Evolutionary conservation across 345 rosid genomes (phyloP).

Genomic region (Hypericum androsaemum): DNA sequence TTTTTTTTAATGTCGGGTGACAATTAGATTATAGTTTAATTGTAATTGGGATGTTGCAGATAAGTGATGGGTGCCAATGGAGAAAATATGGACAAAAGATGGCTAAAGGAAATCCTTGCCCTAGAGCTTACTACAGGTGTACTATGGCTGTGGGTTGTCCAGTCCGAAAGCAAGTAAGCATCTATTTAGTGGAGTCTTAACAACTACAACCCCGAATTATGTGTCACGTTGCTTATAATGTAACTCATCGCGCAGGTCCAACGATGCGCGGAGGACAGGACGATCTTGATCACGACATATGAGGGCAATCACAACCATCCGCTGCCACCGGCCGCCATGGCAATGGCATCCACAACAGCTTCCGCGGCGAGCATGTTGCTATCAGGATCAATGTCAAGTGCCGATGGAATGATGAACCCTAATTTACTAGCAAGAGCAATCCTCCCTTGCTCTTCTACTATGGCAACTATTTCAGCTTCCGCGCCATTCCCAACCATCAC

Average conservation of each 20-base stretch:
- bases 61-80: conserved; percentile 94
- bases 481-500: conserved; percentile 96
- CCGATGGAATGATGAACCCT: conserved; percentile 78
- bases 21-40: background rate
- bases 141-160: conserved; percentile 93
- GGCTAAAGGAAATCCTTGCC: conserved; percentile 98
- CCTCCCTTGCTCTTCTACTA: conserved; percentile 72
- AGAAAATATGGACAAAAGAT: conserved; percentile 97
- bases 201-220: background rate
- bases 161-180: conserved; percentile 81
- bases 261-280: conserved; percentile 83
- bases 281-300: conserved; percentile 81
- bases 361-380: conserved; percentile 88
- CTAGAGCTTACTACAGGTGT: conserved; percentile 94
- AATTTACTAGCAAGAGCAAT: conserved; percentile 78
- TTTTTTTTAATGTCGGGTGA: background rate
- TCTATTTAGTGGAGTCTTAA: background rate
- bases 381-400: conserved; percentile 88
- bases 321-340: conserved; percentile 80
- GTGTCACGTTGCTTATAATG: background rate
- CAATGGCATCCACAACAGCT: conserved; percentile 89
- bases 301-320: conserved; percentile 97
- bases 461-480: conserved; percentile 97
- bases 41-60: conserved; percentile 21
- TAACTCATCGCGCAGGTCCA: conserved; percentile 45